These are phyloP conservation scores for Lodderomyces theae DNA, from an alignment of 1,139 yeast species.

Conservation along the genomic window DNA sequence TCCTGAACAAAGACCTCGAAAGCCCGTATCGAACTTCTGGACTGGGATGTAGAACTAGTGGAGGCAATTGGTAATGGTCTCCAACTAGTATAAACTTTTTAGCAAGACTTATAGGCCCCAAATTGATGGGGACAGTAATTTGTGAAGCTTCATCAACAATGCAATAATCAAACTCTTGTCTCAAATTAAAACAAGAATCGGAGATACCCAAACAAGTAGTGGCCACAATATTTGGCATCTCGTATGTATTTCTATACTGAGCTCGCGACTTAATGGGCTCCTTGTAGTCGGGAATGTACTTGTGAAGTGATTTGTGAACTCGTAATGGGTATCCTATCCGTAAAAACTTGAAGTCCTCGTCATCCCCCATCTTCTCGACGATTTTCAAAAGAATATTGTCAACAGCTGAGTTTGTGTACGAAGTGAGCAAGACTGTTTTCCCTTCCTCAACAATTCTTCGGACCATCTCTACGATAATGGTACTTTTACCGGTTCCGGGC, in stretches of 20 bases:
- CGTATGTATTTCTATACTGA: slow-evolving; percentile 44
- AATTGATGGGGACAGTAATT: slow-evolving; percentile 82
- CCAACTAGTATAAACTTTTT: slow-evolving; percentile 87
- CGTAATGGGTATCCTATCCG: slow-evolving; percentile 56
- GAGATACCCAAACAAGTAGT: slow-evolving; percentile 80
- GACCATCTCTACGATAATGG: slow-evolving; percentile 78
- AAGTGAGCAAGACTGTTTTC: slow-evolving; percentile 71
- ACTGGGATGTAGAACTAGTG: slow-evolving; percentile 64
- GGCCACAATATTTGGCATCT: slow-evolving; percentile 74
- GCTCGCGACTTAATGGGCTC: slow-evolving; percentile 40
- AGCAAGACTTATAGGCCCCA: slow-evolving; percentile 81
- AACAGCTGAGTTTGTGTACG: slow-evolving; percentile 94
- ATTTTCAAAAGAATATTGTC: slow-evolving; percentile 84
- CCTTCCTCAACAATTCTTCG: slow-evolving; percentile 55
- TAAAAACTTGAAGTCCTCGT: slow-evolving; percentile 27
- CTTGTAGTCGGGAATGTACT: slow-evolving; percentile 48
- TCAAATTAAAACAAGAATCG: slow-evolving; percentile 55
- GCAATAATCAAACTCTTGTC: slow-evolving; percentile 79
- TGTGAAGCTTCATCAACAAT: slow-evolving; percentile 97
- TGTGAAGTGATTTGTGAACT: slow-evolving; percentile 62
- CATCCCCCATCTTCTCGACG: slow-evolving; percentile 25
- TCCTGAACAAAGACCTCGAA: slow-evolving; percentile 74
- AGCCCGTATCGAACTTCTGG: slow-evolving; percentile 59
- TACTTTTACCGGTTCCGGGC: slow-evolving; percentile 99
- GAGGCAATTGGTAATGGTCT: slow-evolving; percentile 90